Percentiles rank a stretch among this genome's conserved stretches.
Conservation (phyloP, 306 rosid species). For the Senna tora region DNA sequence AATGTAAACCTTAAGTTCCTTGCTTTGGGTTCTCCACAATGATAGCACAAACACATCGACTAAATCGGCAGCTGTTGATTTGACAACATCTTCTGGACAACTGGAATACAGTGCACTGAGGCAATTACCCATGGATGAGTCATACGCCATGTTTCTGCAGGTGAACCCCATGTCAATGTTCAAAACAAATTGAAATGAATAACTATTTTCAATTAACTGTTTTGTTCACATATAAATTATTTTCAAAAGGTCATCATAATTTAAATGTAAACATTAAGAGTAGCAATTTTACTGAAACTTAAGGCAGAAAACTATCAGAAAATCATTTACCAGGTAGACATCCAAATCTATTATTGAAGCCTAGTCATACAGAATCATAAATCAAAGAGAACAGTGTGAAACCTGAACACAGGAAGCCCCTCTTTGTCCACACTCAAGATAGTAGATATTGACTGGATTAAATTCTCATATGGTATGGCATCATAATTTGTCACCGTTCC, state of each 20-base stretch:
- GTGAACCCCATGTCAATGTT: constrained; percentile 37
- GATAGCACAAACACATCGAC: constrained; percentile 65
- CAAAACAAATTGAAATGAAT: constrained; percentile 9
- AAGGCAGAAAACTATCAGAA: constrained; percentile 34
- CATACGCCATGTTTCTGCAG: constrained; percentile 76
- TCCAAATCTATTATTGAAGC: constrained; percentile 23
- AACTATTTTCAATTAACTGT: constrained; percentile 12
- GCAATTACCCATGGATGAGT: constrained; percentile 82
- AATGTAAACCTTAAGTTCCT: constrained; percentile 83
- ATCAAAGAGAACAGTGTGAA: constrained; percentile 34
- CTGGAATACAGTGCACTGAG: constrained; percentile 68
- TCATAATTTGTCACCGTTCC: constrained; percentile 64
- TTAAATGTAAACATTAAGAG: constrained; percentile 7
- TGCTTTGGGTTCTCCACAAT: constrained; percentile 73
- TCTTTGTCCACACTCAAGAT: constrained; percentile 78
- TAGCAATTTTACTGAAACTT: constrained; percentile 26
- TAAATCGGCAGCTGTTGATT: constrained; percentile 78
- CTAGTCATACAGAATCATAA: constrained; percentile 12
- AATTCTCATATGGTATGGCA: constrained; percentile 67
- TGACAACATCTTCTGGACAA: constrained; percentile 74
- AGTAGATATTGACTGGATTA: constrained; percentile 65
- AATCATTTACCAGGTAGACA: constrained; percentile 3
- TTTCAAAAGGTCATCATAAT: constrained; percentile 4
- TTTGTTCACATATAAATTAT: neutral
- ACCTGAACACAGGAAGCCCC: constrained; percentile 93